Percentiles rank a stretch among this genome's conserved stretches.
These are phyloP conservation scores for Cercospora beticola DNA, from an alignment of 2,329 filamentous ascomycete genomes.

Conservation along the genomic window DNA sequence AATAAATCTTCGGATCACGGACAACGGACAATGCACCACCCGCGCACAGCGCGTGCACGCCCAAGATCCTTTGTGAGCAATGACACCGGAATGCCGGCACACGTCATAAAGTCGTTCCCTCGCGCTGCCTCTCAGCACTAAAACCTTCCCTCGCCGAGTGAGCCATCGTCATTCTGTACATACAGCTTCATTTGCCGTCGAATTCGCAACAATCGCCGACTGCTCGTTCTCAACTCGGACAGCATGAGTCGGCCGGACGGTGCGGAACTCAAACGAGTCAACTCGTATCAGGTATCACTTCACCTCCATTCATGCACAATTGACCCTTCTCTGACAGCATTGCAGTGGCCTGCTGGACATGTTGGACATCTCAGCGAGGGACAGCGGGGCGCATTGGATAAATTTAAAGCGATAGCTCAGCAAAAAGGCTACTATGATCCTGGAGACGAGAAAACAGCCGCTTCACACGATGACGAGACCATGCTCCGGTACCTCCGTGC, in stretches of 20 bases:
- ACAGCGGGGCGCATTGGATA: constrained; percentile 65
- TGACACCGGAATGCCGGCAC: not conserved
- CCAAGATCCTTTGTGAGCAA: not conserved
- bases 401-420: constrained; percentile 69
- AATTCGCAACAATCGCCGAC: not conserved
- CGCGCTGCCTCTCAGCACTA: not conserved
- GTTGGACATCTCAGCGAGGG: constrained; percentile 70
- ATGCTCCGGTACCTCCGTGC: constrained; percentile 83
- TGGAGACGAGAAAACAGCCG: constrained; percentile 39
- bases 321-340: not conserved
- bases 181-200: not conserved
- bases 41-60: not conserved
- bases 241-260: constrained; percentile 23
- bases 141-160: not conserved
- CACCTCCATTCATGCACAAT: not conserved
- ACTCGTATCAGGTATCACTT: constrained; percentile 34
- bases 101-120: not conserved
- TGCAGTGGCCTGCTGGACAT: constrained; percentile 71
- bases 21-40: not conserved
- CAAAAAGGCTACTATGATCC: constrained; percentile 63
- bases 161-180: not conserved
- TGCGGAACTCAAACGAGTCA: constrained; percentile 31
- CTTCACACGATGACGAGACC: constrained; percentile 71
- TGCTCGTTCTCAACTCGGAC: not conserved
- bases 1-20: not conserved